Evolutionary conservation across 2,329 filamentous ascomycete genomes (phyloP), one percentile per base, ranked within the genome.

Genomic region (Fusarium newnesense): DNA sequence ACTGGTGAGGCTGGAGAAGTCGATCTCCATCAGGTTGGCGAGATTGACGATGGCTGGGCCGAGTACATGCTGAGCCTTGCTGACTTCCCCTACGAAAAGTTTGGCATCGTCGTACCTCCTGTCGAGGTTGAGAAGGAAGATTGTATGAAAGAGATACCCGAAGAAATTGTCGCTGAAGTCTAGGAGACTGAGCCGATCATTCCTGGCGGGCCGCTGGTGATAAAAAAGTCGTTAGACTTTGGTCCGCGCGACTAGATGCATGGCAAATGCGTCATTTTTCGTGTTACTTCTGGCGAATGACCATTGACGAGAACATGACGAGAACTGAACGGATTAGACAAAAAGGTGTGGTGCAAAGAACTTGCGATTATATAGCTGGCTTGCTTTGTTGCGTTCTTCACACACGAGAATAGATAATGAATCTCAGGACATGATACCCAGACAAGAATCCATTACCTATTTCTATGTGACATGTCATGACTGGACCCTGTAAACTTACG

Each of bases 41-140:
- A 90, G 78, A 59, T 87, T 18, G 86, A 83, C 54, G 90, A 92
- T 73, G 90, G 89, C 19, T 92, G 89, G 89, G 88, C 85, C 4
- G 85, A 90, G 78, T 87, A 89, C 75, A 79, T 87, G 60, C 74
- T 79, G 30, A 85, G 81, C 26, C 80, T 92, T 32, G 85, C 84
- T 57, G 77, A 84, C 43, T 92, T 92, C 68, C 88, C 89, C 0
- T 91, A 90, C 64, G 84, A 85, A 34, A 87, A 83, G 78, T 92
- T 89, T 69, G 89, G 89, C 47, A 91, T 92, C 39, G 80, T 83
- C n/a, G 77, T 89, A 5, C 86, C 70, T 72, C 83, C 43, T 59
- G 75, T 64, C 2, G 83, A 84, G 62, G 85, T 86, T 15, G 85
- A 87, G 69, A 57, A 80, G 59, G 82, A 86, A 64, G 73, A 79